Evolutionary conservation across 164 flowering plant genomes (phyloP), one percentile per base, ranked within the genome.

Genomic region (Annona squamosa): DNA sequence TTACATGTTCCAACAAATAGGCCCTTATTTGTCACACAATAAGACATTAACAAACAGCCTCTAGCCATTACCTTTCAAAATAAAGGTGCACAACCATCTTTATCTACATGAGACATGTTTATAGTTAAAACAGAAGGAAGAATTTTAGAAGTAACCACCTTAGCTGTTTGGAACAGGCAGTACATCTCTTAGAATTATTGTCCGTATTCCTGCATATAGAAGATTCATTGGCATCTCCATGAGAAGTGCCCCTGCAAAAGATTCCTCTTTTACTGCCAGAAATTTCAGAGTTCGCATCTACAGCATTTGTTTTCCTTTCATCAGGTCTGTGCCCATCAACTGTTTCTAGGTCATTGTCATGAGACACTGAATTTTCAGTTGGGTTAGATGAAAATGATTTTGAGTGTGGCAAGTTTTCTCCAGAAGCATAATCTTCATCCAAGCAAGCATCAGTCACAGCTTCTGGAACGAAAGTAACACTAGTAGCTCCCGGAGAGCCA

Each of bases 211-310:
- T 12, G 13, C 46, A 43, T 3, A 47, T 48, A 42, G 65, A 61
- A 57, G 37, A 43, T 2, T 48, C 3, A 41, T 37, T n/a, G 41
- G 3, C 46, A 48, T 13, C 47, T 7, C 37, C 10, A 3, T 52
- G 46, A 18, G 73, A 71, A 71, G 63, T 17, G 47, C 52, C 64
- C 41, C 12, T n/a, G 18, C 9, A 16, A n/a, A 44, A 57, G 64
- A 63, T 41, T 16, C 26, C 48, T 44, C 17, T 37, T 75, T 9
- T 76, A 56, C 67, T 26, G 19, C 16, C 75, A 72, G 82, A 67
- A 71, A 61, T 76, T 81, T 76, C 82, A 75, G 78, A 67, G 74
- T 74, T 77, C 71, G 73, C 41, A 68, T 75, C 73, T 56, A 52
- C 17, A 42, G 56, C 2, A 9, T 69, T 69, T 52, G 77, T 77